A percentile compares a stretch with the other conserved stretches of the same genome.
Evolutionary conservation across 73 alveolate species (phyloP).

Genomic region (Halteria grandinella): DNA sequence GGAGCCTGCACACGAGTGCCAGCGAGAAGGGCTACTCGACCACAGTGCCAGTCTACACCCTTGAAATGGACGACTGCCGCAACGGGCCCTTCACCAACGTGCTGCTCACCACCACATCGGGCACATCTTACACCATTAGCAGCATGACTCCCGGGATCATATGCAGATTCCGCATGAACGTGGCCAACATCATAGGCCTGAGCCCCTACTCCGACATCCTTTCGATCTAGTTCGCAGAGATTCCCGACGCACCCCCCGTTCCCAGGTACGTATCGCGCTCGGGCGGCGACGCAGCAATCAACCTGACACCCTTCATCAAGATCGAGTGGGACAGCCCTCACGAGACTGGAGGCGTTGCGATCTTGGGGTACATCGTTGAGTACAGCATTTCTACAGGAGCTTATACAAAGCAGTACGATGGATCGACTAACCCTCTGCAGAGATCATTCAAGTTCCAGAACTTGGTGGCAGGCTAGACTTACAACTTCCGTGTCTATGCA

Average conservation of each 20-base stretch:
- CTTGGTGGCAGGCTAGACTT: slow-evolving; percentile 57
- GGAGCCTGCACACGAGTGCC: slow-evolving; percentile 52
- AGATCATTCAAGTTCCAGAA: slow-evolving; percentile 55
- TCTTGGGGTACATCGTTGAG: slow-evolving; percentile 80
- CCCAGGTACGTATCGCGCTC: slow-evolving; percentile 64
- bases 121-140: slow-evolving; percentile 1
- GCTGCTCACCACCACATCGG: neutral
- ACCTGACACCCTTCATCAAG: slow-evolving; percentile 58
- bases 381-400: slow-evolving; percentile 42
- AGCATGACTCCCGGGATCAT: slow-evolving; percentile 51
- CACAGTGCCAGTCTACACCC: slow-evolving; percentile 29
- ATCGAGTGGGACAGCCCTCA: slow-evolving; percentile 69
- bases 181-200: slow-evolving; percentile 37
- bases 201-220: slow-evolving; percentile 46
- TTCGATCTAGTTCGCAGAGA: slow-evolving; percentile 52
- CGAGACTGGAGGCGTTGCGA: slow-evolving; percentile 67
- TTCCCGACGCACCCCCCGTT: slow-evolving; percentile 52
- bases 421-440: slow-evolving; percentile 49
- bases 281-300: slow-evolving; percentile 55
- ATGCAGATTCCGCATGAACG: slow-evolving; percentile 61
- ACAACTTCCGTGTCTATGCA: slow-evolving; percentile 58
- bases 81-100: slow-evolving; percentile 30
- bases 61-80: slow-evolving; percentile 58
- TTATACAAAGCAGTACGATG: slow-evolving; percentile 58
- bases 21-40: slow-evolving; percentile 59